These are phyloP conservation scores for Calonectria pauciramosa DNA, from an alignment of 2,329 filamentous ascomycete genomes.

Conservation along the genomic window DNA sequence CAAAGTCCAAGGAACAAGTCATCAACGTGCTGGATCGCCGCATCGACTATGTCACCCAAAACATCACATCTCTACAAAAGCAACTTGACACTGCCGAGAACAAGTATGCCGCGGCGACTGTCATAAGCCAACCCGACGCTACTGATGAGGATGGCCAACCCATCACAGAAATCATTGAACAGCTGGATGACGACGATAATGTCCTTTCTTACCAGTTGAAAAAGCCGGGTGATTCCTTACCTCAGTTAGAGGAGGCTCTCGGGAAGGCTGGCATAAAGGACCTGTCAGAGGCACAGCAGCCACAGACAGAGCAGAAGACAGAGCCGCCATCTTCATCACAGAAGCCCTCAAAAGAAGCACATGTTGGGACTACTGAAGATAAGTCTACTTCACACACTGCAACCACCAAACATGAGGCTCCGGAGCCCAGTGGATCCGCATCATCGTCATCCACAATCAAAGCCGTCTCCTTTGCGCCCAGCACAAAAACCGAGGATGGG, in stretches of 20 bases:
- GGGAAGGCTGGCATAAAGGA: constrained; percentile 81
- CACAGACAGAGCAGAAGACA: constrained; percentile 17
- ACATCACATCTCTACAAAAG: constrained; percentile 80
- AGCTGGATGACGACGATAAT: constrained; percentile 92
- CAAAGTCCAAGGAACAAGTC: constrained; percentile 59
- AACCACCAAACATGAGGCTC: constrained; percentile 1
- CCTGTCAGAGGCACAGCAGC: constrained; percentile 41
- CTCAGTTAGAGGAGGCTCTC: constrained; percentile 79
- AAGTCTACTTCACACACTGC: constrained; percentile 23
- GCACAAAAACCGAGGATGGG: constrained; percentile 65
- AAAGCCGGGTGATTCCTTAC: constrained; percentile 76
- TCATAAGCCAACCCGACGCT: constrained; percentile 71
- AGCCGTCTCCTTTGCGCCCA: constrained; percentile 73
- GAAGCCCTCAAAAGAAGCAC: not conserved
- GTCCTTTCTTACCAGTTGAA: constrained; percentile 78
- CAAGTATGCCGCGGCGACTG: constrained; percentile 74
- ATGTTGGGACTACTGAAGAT: not conserved
- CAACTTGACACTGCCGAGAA: constrained; percentile 78
- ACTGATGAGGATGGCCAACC: constrained; percentile 79
- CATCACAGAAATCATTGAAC: constrained; percentile 91
- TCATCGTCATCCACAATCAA: constrained; percentile 58
- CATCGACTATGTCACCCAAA: constrained; percentile 90
- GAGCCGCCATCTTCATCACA: not conserved
- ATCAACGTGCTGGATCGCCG: constrained; percentile 76
- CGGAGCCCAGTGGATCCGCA: constrained; percentile 6